These are phyloP conservation scores for Tanacetum coccineum DNA, from an alignment of 129 eudicot species.

Conservation along the genomic window DNA sequence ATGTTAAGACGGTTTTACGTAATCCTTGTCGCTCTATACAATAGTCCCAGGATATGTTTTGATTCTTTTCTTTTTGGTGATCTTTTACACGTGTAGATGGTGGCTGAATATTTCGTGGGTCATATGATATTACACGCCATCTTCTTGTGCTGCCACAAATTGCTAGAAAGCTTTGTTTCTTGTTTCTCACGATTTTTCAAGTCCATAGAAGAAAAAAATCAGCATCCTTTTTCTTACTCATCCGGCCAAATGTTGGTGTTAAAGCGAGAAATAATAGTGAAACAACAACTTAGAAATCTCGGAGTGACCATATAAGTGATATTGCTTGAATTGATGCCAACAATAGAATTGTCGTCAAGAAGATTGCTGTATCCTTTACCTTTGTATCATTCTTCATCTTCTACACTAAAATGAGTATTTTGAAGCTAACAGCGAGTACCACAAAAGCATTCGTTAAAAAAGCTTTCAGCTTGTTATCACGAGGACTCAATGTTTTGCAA, in stretches of 20 bases:
- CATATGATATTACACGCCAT: constrained; percentile 37
- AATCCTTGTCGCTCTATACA: constrained; percentile 1
- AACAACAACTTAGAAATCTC: constrained; percentile 10
- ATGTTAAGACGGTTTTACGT: too few relatives aligned
- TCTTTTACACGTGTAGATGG: constrained; percentile 51
- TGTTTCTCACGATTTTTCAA: constrained; percentile 19
- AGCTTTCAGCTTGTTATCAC: constrained; percentile 3
- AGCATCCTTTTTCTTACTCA: neutral
- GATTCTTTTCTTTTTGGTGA: constrained; percentile 27
- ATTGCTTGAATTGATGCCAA: constrained; percentile 12
- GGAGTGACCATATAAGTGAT: constrained; percentile 16
- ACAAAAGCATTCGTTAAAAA: constrained; percentile 6
- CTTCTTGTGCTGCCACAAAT: constrained; percentile 38
- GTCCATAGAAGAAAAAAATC: constrained; percentile 22
- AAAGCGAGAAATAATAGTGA: neutral
- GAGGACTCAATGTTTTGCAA: constrained; percentile 11
- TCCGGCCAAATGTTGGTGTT: constrained; percentile 22
- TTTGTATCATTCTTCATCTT: neutral
- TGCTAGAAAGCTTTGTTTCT: constrained; percentile 25
- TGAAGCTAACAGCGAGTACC: constrained; percentile 12
- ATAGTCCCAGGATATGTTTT: constrained; percentile 18
- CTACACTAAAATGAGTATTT: constrained; percentile 8
- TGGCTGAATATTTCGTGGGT: constrained; percentile 38
- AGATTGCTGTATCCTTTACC: constrained; percentile 12
- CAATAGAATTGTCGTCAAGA: neutral